Conservation (phyloP, 495 filamentous ascomycete genomes). For the Penicillium flavigenum region DNA sequence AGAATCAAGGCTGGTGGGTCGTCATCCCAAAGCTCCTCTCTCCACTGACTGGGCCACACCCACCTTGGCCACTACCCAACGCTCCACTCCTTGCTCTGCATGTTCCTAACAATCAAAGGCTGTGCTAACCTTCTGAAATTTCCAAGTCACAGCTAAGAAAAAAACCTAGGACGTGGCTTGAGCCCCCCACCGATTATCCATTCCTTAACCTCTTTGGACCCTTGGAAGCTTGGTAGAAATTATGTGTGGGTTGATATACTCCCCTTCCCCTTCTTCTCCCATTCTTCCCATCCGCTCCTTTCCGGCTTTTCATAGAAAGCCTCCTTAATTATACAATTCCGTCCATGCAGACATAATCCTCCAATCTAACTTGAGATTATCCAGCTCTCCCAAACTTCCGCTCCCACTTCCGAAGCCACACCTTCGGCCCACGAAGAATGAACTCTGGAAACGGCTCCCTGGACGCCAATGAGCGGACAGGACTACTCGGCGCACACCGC, state of each 20-base stretch:
- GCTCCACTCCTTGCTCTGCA: not conserved
- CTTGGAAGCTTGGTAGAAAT: conserved; percentile 17
- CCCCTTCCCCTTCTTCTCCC: conserved; percentile 1
- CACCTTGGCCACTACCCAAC: not conserved
- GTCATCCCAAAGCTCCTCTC: not conserved
- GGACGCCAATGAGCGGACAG: conserved; percentile 33
- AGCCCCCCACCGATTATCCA: conserved; percentile 12
- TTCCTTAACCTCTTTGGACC: conserved; percentile 11
- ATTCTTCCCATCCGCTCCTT: conserved; percentile 9
- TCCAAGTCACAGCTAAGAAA: conserved; percentile 6
- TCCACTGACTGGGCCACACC: conserved; percentile 4
- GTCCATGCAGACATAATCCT: not conserved
- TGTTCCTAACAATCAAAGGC: conserved; percentile 3
- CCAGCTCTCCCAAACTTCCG: conserved; percentile 34
- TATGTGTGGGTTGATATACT: conserved; percentile 22
- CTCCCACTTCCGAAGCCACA: conserved; percentile 35
- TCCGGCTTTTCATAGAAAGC: conserved; percentile 11
- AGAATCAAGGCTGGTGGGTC: not conserved
- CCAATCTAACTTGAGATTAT: not conserved
- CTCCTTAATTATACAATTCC: conserved; percentile 1
- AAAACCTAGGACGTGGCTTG: conserved; percentile 20
- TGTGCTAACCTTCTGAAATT: conserved; percentile 8
- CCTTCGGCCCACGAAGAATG: conserved; percentile 39
- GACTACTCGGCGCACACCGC: conserved; percentile 29
- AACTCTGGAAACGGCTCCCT: conserved; percentile 28